Evolutionary conservation across 495 filamentous ascomycete genomes (phyloP).

Genomic region (Cenococcum geophilum): DNA sequence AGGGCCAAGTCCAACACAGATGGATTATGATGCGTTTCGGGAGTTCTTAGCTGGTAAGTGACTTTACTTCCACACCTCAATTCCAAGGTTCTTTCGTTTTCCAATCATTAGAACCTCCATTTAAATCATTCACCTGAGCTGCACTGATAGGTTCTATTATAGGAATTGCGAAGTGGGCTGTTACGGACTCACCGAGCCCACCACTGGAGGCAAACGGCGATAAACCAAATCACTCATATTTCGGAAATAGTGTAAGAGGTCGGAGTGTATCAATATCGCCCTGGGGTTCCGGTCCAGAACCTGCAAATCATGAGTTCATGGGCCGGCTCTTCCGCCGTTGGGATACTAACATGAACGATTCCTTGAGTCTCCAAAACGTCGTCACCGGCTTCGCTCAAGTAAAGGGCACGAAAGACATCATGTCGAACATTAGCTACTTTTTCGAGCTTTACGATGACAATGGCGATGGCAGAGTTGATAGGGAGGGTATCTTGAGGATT

Average conservation of each 20-base stretch:
- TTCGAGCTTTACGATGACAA: conserved; percentile 95
- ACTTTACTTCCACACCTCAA: not conserved
- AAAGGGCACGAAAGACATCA: conserved; percentile 89
- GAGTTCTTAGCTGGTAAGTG: conserved; percentile 70
- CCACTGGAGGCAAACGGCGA: conserved; percentile 51
- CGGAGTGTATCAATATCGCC: conserved; percentile 53
- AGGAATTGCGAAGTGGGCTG: conserved; percentile 80
- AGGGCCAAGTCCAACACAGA: conserved; percentile 78
- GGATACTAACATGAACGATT: conserved; percentile 69
- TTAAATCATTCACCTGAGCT: too few relatives aligned
- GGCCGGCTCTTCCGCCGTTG: conserved; percentile 80
- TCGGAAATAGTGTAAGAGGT: conserved; percentile 47
- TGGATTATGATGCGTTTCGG: conserved; percentile 94
- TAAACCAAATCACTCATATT: conserved; percentile 53
- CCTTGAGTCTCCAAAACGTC: conserved; percentile 79
- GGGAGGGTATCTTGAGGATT: conserved; percentile 90
- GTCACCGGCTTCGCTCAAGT: conserved; percentile 84
- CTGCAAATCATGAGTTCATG: conserved; percentile 94
- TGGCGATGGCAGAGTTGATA: conserved; percentile 86
- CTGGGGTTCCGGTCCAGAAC: conserved; percentile 71
- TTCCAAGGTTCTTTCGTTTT: too few relatives aligned
- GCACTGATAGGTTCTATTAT: not conserved
- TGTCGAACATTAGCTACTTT: conserved; percentile 95
- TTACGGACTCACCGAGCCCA: conserved; percentile 63
- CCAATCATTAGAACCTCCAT: too few relatives aligned